Conservation (phyloP, 148 eudicot species). For the Agrostemma githago region DNA sequence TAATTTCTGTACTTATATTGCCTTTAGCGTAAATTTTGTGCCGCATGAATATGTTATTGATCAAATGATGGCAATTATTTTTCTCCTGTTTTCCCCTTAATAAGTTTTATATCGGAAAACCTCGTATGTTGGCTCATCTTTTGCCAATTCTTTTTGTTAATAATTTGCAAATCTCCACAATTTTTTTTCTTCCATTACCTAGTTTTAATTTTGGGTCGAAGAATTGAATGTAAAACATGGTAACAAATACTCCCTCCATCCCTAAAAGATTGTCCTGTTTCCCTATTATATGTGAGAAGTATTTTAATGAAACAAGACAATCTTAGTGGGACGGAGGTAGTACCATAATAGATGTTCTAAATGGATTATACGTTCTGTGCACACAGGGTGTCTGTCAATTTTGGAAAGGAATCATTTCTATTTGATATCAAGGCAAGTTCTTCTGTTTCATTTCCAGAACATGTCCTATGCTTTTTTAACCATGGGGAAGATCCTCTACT, state of each 20-base stretch:
- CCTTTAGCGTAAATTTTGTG: background rate
- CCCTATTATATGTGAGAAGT: too few relatives aligned
- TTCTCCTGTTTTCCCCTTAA: background rate
- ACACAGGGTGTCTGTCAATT: slow-evolving; percentile 79
- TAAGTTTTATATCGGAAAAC: background rate
- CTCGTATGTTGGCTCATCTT: background rate
- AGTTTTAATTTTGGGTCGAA: background rate
- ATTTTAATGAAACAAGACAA: too few relatives aligned
- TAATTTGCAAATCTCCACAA: background rate
- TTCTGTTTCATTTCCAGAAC: slow-evolving; percentile 5
- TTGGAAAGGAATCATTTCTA: slow-evolving; percentile 75
- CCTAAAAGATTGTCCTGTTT: too few relatives aligned
- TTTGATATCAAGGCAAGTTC: slow-evolving; percentile 72
- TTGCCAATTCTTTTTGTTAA: background rate
- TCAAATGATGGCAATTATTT: background rate
- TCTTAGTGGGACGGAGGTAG: too few relatives aligned
- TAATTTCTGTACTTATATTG: background rate
- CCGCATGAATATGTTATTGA: slow-evolving; percentile 5
- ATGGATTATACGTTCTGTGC: slow-evolving; percentile 11
- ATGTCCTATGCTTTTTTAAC: background rate
- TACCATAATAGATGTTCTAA: background rate
- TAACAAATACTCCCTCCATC: background rate
- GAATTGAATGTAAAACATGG: background rate
- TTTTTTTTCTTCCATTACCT: background rate
- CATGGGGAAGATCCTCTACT: background rate